Conservation (phyloP, 2,329 filamentous ascomycete genomes). For the Xylariaceae sp. region DNA sequence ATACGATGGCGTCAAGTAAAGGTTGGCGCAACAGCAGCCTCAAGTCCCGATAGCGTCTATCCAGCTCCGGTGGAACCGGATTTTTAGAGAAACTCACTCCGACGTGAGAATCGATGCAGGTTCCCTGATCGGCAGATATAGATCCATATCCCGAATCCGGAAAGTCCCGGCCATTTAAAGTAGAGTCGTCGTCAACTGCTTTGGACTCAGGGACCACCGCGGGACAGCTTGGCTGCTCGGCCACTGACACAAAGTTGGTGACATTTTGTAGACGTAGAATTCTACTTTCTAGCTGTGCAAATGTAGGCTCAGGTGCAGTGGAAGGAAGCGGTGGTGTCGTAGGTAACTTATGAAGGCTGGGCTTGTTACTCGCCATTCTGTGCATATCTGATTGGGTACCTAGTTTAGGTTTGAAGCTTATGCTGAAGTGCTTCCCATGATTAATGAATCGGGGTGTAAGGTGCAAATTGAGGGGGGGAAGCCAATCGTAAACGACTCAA, state of each 20-base stretch:
- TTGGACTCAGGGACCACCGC: neutral
- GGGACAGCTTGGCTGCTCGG: neutral
- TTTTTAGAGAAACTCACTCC: slow-evolving; percentile 8
- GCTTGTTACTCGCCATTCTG: neutral
- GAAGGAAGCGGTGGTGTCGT: neutral
- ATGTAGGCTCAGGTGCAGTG: neutral
- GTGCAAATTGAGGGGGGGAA: too few relatives aligned
- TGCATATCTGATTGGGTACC: neutral
- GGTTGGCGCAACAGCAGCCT: neutral
- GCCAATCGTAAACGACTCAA: too few relatives aligned
- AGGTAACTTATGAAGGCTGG: neutral
- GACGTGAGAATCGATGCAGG: neutral
- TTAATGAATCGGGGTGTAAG: too few relatives aligned
- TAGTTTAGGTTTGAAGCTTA: too few relatives aligned
- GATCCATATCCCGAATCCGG: slow-evolving; percentile 19
- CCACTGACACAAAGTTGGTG: neutral
- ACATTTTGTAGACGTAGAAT: neutral
- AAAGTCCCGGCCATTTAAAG: neutral
- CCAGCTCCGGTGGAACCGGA: slow-evolving; percentile 1
- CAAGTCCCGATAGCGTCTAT: slow-evolving; percentile 10
- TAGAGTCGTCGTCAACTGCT: too few relatives aligned
- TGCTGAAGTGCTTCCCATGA: too few relatives aligned
- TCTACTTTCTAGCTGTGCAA: neutral
- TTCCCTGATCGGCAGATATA: neutral
- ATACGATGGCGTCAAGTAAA: slow-evolving; percentile 7